These are phyloP conservation scores for Pholiota microspora DNA, from an alignment of 768 basidiomycete genomes.

Conservation along the genomic window DNA sequence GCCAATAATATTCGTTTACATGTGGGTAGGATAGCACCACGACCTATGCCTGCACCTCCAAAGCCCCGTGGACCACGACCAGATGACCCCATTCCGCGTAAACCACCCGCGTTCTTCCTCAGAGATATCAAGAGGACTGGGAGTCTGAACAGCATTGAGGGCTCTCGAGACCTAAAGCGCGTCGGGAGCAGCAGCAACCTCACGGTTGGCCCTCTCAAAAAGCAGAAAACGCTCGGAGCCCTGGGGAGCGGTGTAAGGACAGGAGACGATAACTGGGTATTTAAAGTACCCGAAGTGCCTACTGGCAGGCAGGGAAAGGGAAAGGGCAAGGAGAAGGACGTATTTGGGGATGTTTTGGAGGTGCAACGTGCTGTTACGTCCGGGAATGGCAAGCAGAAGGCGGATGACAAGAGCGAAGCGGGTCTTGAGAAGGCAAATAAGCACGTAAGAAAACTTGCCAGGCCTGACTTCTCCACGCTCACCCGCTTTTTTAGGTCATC, in stretches of 20 bases:
- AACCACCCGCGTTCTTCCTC: slow-evolving; percentile 48
- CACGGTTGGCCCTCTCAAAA: slow-evolving; percentile 25
- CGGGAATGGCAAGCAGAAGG: slow-evolving; percentile 29
- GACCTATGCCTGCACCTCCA: slow-evolving; percentile 29
- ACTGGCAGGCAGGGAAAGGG: slow-evolving; percentile 28
- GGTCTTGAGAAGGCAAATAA: slow-evolving; percentile 59
- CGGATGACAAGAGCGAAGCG: slow-evolving; percentile 21
- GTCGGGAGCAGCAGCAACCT: slow-evolving; percentile 24
- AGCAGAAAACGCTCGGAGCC: slow-evolving; percentile 28
- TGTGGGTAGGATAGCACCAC: slow-evolving; percentile 58
- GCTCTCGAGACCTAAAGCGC: slow-evolving; percentile 27
- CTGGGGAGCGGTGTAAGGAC: slow-evolving; percentile 37
- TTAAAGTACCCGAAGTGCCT: slow-evolving; percentile 55
- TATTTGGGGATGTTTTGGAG: slow-evolving; percentile 32
- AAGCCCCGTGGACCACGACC: slow-evolving; percentile 43
- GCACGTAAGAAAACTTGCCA: slow-evolving; percentile 38
- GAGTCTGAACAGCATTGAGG: slow-evolving; percentile 14
- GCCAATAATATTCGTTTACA: slow-evolving; percentile 37
- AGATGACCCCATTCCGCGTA: slow-evolving; percentile 77
- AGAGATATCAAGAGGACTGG: slow-evolving; percentile 22
- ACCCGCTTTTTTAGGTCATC: slow-evolving; percentile 33
- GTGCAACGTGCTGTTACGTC: slow-evolving; percentile 12
- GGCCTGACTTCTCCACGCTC: not conserved
- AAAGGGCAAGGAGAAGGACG: slow-evolving; percentile 41
- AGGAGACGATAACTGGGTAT: slow-evolving; percentile 28